Percentiles rank a stretch among this genome's conserved stretches.
phyloP scores from a whole-genome alignment of 2,329 filamentous ascomycete genomes.

The Emergomyces orientalis region DNA sequence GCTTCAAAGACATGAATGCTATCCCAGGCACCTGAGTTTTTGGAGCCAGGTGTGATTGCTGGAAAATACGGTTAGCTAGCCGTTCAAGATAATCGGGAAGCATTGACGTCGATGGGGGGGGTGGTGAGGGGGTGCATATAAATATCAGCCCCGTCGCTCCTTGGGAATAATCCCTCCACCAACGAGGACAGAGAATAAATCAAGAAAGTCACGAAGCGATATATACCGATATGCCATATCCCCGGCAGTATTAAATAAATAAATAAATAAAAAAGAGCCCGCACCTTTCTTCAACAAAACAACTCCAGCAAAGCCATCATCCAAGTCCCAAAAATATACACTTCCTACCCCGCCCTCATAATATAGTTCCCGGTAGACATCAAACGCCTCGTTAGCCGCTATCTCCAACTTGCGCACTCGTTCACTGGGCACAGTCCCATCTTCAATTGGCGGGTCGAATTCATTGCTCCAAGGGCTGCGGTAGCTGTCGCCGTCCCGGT shows the following conservation, averaged over 20 bases:
- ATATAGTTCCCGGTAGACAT: constrained; percentile 83
- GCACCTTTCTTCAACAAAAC: constrained; percentile 88
- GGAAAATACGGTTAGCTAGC: constrained; percentile 8
- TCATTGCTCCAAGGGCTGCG: constrained; percentile 98
- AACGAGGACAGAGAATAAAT: neutral
- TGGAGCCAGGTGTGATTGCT: constrained; percentile 57
- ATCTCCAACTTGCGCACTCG: constrained; percentile 89
- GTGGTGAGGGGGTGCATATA: neutral
- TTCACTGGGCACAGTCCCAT: constrained; percentile 82
- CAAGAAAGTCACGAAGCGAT: neutral
- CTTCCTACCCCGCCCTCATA: constrained; percentile 95
- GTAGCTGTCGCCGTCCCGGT: constrained; percentile 96
- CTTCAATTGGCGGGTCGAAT: constrained; percentile 84
- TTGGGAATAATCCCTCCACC: neutral
- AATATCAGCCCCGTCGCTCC: constrained; percentile 2
- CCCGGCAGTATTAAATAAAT: neutral
- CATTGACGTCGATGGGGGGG: neutral
- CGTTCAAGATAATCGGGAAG: neutral
- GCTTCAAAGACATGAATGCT: constrained; percentile 98
- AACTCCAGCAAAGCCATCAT: constrained; percentile 94
- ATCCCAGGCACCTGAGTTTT: constrained; percentile 82
- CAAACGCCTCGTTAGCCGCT: constrained; percentile 89
- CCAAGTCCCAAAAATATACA: constrained; percentile 97
- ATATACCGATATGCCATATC: neutral
- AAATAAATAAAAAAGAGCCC: neutral